These are phyloP conservation scores for Suillus hirtellus DNA, from an alignment of 768 basidiomycete species.

Conservation along the genomic window DNA sequence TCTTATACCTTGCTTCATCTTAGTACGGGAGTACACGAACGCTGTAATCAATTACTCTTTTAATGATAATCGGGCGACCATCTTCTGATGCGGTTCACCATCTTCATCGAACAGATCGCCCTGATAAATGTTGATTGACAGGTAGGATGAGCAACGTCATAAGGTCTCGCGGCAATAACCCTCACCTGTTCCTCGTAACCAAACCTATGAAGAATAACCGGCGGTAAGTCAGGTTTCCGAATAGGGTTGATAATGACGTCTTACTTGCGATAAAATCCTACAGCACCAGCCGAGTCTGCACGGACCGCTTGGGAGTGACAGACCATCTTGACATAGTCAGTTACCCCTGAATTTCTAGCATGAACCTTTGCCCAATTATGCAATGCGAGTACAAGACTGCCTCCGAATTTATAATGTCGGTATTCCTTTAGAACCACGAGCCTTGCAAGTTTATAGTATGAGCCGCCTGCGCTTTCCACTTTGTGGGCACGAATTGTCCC, in stretches of 20 bases:
- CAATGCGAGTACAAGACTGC: slow-evolving; percentile 60
- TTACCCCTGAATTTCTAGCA: slow-evolving; percentile 21
- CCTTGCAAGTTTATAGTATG: slow-evolving; percentile 71
- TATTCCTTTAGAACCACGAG: slow-evolving; percentile 68
- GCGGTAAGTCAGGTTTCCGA: slow-evolving; percentile 18
- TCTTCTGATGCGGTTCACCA: slow-evolving; percentile 84
- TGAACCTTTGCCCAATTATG: slow-evolving; percentile 60
- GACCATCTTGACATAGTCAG: slow-evolving; percentile 45
- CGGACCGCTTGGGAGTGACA: slow-evolving; percentile 65
- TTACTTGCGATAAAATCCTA: slow-evolving; percentile 76
- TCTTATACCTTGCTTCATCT: slow-evolving; percentile 28
- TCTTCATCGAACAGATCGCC: slow-evolving; percentile 79
- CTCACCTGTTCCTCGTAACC: slow-evolving; percentile 62
- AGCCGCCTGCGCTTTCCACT: slow-evolving; percentile 29
- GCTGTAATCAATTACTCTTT: slow-evolving; percentile 29
- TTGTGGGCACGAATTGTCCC: slow-evolving; percentile 66
- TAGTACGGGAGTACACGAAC: slow-evolving; percentile 23
- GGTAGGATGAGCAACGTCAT: slow-evolving; percentile 14
- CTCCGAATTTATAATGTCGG: slow-evolving; percentile 64
- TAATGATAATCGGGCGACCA: slow-evolving; percentile 60
- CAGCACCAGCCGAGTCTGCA: slow-evolving; percentile 39
- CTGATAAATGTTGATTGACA: slow-evolving; percentile 39
- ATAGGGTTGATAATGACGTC: slow-evolving; percentile 17
- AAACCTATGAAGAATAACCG: slow-evolving; percentile 45
- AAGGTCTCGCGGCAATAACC: slow-evolving; percentile 33